Percentiles rank a stretch among this genome's conserved stretches.
These are phyloP conservation scores for Calonectria multiphialidica DNA, from an alignment of 2,329 filamentous ascomycete genomes.

Conservation along the genomic window DNA sequence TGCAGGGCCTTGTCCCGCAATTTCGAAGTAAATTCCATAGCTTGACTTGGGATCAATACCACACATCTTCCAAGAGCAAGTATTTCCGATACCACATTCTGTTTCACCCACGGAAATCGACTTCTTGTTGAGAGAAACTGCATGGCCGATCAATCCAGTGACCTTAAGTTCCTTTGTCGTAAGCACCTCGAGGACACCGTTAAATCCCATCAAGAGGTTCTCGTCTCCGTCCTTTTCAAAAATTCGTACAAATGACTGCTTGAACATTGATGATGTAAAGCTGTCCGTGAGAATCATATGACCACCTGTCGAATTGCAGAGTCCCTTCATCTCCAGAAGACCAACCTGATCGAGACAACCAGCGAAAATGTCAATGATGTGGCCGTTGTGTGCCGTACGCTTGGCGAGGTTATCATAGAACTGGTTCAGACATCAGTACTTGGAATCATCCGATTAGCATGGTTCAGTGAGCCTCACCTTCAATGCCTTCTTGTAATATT, in stretches of 20 bases:
- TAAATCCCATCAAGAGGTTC: slow-evolving; percentile 98
- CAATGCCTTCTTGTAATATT: slow-evolving; percentile 99
- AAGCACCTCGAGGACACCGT: slow-evolving; percentile 92
- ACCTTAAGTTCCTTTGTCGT: slow-evolving; percentile 99
- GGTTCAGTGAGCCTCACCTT: slow-evolving; percentile 70
- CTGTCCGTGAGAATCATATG: slow-evolving; percentile 99
- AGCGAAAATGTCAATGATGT: slow-evolving; percentile 97
- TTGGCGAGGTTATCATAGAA: slow-evolving; percentile 97
- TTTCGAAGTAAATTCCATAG: slow-evolving; percentile 98
- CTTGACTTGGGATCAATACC: slow-evolving; percentile 94
- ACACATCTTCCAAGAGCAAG: slow-evolving; percentile 99
- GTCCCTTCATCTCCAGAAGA: slow-evolving; percentile 96
- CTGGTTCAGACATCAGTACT: slow-evolving; percentile 56
- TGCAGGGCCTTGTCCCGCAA: slow-evolving; percentile 91
- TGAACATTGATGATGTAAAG: slow-evolving; percentile 99
- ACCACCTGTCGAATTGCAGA: slow-evolving; percentile 95
- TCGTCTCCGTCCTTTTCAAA: slow-evolving; percentile 98
- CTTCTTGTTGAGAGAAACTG: slow-evolving; percentile 97
- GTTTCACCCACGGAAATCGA: slow-evolving; percentile 97
- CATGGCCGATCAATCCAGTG: slow-evolving; percentile 95
- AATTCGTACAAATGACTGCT: slow-evolving; percentile 95
- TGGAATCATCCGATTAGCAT: background rate
- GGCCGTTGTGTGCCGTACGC: slow-evolving; percentile 93
- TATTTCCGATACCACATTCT: slow-evolving; percentile 98
- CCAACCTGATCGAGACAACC: slow-evolving; percentile 98